Percentiles rank a stretch among this genome's conserved stretches.
Evolutionary conservation across 768 basidiomycete species (phyloP).

Genomic region (Rhizopogon vulgaris): DNA sequence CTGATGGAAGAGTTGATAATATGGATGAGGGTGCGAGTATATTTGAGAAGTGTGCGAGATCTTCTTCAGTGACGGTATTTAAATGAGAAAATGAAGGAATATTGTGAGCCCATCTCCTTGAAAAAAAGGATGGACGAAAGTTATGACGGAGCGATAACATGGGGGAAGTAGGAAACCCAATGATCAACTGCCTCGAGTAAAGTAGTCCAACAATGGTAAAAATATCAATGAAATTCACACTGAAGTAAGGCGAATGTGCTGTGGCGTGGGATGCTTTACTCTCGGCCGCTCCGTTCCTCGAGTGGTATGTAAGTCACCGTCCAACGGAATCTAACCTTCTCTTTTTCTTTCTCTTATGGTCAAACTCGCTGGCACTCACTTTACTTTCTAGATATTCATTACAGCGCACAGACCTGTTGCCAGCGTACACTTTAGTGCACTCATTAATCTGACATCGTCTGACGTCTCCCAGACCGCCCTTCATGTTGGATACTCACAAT

Average conservation of each 20-base stretch:
- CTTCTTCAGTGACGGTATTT: slow-evolving; percentile 47
- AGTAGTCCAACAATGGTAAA: neutral
- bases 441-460: neutral
- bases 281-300: neutral
- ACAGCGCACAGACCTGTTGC: too few species aligned
- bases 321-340: slow-evolving; percentile 8
- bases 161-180: neutral
- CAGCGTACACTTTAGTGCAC: neutral
- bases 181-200: neutral
- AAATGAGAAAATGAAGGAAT: slow-evolving; percentile 26
- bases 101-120: slow-evolving; percentile 14
- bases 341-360: slow-evolving; percentile 5
- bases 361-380: neutral
- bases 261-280: slow-evolving; percentile 1
- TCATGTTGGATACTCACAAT: slow-evolving; percentile 24
- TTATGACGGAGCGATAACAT: slow-evolving; percentile 9
- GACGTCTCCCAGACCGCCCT: neutral
- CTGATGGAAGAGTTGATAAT: slow-evolving; percentile 58
- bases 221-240: neutral
- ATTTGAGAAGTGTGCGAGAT: slow-evolving; percentile 61
- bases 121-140: neutral
- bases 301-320: slow-evolving; percentile 4
- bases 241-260: neutral
- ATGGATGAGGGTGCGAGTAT: slow-evolving; percentile 60
- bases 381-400: too few species aligned